Evolutionary conservation across 106 monocot genomes (phyloP).

Genomic region (Allium cepa): DNA sequence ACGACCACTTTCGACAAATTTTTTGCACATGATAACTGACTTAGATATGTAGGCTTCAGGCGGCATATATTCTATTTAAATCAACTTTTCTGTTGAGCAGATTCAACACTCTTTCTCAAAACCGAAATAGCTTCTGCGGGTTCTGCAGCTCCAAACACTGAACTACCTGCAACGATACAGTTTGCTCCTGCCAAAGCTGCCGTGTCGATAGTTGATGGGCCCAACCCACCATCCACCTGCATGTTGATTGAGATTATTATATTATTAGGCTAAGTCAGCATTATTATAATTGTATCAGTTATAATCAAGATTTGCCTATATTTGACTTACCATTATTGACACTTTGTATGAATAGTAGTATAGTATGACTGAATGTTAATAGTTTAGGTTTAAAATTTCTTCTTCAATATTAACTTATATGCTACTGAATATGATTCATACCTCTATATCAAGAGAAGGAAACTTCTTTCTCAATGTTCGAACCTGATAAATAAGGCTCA

Average conservation of each 20-base stretch:
- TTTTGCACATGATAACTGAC: too few relatives aligned
- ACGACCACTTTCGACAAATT: too few relatives aligned
- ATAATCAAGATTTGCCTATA: too few relatives aligned
- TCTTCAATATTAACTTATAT: too few relatives aligned
- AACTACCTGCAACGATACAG: conserved; percentile 93
- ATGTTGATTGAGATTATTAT: not conserved
- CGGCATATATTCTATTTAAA: not conserved
- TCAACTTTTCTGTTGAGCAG: conserved; percentile 33
- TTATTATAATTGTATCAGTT: not conserved
- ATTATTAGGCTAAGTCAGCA: not conserved
- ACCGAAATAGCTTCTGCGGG: conserved; percentile 57
- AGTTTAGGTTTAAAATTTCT: too few relatives aligned
- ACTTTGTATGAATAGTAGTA: too few relatives aligned
- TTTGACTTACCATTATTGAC: too few relatives aligned
- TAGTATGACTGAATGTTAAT: too few relatives aligned
- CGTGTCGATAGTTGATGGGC: conserved; percentile 71
- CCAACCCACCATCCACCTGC: conserved; percentile 96
- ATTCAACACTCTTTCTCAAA: conserved; percentile 59
- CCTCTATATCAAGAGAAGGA: conserved; percentile 87
- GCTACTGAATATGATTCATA: conserved; percentile 8
- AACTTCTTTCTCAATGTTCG: conserved; percentile 66
- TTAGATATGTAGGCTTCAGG: too few relatives aligned
- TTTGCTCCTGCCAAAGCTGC: conserved; percentile 91
- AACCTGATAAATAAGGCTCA: conserved; percentile 37
- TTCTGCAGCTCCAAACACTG: conserved; percentile 68